These are phyloP conservation scores for Gryganskiella cystojenkinii DNA, from an alignment of 192 early-diverging fungal species.

Conservation along the genomic window DNA sequence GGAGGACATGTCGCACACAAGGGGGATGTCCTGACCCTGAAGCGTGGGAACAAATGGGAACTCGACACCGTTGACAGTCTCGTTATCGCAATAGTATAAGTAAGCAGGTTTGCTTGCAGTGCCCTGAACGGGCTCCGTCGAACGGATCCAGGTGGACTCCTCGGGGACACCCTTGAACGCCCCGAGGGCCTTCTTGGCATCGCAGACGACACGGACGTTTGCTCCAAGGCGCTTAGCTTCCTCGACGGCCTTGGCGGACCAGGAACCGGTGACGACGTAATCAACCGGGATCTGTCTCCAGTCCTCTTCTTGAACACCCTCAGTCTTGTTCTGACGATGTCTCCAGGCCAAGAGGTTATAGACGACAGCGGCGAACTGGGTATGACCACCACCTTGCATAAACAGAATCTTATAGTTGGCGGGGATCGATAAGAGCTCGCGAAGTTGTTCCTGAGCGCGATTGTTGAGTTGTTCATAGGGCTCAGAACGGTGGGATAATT, in stretches of 20 bases:
- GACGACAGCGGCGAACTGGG: constrained; percentile 90
- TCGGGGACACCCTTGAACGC: constrained; percentile 67
- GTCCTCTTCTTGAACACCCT: constrained; percentile 11
- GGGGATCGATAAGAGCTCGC: constrained; percentile 81
- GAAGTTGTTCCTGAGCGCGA: constrained; percentile 79
- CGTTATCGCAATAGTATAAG: constrained; percentile 98
- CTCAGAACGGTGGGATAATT: constrained; percentile 93
- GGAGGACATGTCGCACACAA: constrained; percentile 93
- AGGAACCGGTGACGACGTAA: constrained; percentile 91
- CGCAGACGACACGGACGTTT: constrained; percentile 80
- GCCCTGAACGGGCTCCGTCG: constrained; percentile 51
- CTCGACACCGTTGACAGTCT: constrained; percentile 98
- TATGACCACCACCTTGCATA: constrained; percentile 95
- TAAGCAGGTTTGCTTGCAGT: constrained; percentile 80
- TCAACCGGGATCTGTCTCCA: constrained; percentile 73
- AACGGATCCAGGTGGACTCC: constrained; percentile 65
- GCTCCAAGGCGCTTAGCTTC: constrained; percentile 89
- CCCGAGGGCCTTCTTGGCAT: constrained; percentile 70
- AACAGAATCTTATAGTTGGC: constrained; percentile 92
- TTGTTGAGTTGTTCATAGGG: constrained; percentile 82
- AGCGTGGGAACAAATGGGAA: constrained; percentile 66
- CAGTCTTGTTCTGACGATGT: constrained; percentile 38
- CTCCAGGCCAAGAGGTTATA: constrained; percentile 87
- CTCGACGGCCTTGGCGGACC: constrained; percentile 88
- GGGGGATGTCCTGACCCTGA: constrained; percentile 68